Evolutionary conservation across 2,329 filamentous ascomycete genomes (phyloP).

Genomic region (Botrytis medusae): DNA sequence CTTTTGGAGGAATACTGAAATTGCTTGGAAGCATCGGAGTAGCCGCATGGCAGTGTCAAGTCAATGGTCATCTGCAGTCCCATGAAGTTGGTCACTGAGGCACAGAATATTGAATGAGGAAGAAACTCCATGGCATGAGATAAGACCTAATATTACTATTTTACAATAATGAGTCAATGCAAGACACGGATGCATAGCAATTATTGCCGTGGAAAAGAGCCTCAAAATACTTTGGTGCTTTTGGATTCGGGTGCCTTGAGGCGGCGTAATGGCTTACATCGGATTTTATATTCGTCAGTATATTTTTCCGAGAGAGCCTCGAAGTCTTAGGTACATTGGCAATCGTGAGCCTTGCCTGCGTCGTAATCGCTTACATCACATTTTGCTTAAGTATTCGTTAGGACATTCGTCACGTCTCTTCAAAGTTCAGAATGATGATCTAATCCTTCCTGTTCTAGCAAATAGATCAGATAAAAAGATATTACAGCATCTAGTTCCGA

Average conservation of each 20-base stretch:
- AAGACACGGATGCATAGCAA: slow-evolving; percentile 1
- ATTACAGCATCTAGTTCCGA: background rate
- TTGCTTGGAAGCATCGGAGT: background rate
- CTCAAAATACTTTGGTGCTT: background rate
- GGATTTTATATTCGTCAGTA: background rate
- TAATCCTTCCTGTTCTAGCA: background rate
- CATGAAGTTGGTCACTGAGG: background rate
- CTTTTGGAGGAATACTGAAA: background rate
- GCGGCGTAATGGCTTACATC: background rate
- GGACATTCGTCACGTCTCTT: background rate
- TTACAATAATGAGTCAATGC: background rate
- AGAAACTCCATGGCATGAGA: background rate
- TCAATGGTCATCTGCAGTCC: slow-evolving; percentile 1
- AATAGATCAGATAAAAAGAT: background rate
- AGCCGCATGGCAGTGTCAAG: background rate
- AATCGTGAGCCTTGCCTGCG: background rate
- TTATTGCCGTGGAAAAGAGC: background rate
- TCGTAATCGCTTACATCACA: background rate
- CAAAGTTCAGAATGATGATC: background rate
- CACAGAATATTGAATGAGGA: background rate
- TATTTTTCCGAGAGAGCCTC: background rate
- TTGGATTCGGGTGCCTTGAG: background rate
- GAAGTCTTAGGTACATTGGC: background rate
- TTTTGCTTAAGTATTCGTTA: background rate
- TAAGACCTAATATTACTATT: background rate